These are phyloP conservation scores for Endotrypanum monterogeii DNA, from an alignment of 208 protist genomes.

Conservation along the genomic window DNA sequence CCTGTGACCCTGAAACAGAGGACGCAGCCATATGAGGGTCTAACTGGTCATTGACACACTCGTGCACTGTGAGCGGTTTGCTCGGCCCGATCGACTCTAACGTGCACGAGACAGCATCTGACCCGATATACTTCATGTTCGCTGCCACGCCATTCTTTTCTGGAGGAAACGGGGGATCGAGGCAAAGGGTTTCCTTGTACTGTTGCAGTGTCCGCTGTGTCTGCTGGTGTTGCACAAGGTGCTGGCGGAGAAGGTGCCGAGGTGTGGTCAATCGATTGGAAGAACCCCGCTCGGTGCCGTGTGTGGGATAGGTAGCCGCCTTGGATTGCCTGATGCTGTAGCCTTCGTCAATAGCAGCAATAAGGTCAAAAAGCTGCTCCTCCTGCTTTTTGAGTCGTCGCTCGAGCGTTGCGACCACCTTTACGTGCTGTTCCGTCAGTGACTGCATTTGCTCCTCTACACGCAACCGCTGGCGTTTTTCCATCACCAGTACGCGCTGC, in stretches of 20 bases:
- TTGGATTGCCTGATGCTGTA: conserved; percentile 17
- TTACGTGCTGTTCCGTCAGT: conserved; percentile 80
- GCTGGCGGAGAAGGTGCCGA: conserved; percentile 58
- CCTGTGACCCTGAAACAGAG: neutral
- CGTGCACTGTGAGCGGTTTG: conserved; percentile 28
- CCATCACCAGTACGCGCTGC: conserved; percentile 51
- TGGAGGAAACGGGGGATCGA: conserved; percentile 12
- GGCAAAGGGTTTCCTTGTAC: conserved; percentile 40
- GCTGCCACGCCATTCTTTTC: conserved; percentile 26
- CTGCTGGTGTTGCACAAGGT: conserved; percentile 67
- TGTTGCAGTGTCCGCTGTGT: conserved; percentile 50
- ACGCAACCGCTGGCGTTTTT: conserved; percentile 79
- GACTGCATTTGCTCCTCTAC: conserved; percentile 85
- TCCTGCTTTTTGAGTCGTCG: conserved; percentile 75
- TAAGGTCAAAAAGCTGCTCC: conserved; percentile 68
- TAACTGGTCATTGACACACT: neutral
- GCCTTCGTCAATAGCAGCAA: conserved; percentile 43
- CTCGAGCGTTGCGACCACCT: conserved; percentile 74
- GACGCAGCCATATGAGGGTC: neutral
- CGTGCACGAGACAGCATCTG: conserved; percentile 32
- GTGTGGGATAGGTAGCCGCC: conserved; percentile 4
- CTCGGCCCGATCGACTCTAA: conserved; percentile 38
- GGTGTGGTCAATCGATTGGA: conserved; percentile 39
- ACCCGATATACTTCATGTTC: conserved; percentile 29
- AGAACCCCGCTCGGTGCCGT: conserved; percentile 23